Conservation (phyloP, 352 stramenopile species). For the Halophytophthora polymorphica region DNA sequence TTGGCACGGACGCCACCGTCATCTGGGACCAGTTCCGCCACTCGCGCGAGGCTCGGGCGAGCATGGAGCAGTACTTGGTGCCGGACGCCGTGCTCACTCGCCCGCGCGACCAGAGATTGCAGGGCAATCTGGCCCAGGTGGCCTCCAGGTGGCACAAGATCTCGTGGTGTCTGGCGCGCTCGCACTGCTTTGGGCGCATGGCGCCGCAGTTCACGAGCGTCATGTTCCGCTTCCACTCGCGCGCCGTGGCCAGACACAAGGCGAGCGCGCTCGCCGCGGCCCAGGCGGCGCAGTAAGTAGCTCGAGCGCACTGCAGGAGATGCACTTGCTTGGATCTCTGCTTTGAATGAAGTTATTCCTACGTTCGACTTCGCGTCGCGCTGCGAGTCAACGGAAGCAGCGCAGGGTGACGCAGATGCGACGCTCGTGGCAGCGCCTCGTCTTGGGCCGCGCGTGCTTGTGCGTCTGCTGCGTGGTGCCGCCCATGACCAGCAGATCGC, state of each 20-base stretch:
- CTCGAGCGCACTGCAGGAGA: too few relatives aligned
- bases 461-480: slow-evolving; percentile 70
- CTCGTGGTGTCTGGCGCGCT: slow-evolving; percentile 52
- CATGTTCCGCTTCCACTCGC: slow-evolving; percentile 37
- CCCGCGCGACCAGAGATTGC: slow-evolving; percentile 16
- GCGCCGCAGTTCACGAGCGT: slow-evolving; percentile 34
- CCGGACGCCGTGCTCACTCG: slow-evolving; percentile 38
- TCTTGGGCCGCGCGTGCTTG: slow-evolving; percentile 81
- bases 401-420: slow-evolving; percentile 53
- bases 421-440: slow-evolving; percentile 36
- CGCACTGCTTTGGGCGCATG: slow-evolving; percentile 49
- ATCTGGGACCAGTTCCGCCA: slow-evolving; percentile 75
- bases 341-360: too few relatives aligned
- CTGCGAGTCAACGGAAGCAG: slow-evolving; percentile 34
- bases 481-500: slow-evolving; percentile 81
- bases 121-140: slow-evolving; percentile 36
- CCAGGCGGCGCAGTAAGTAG: not conserved
- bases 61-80: slow-evolving; percentile 64
- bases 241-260: slow-evolving; percentile 10
- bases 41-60: slow-evolving; percentile 52
- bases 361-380: slow-evolving; percentile 2
- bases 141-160: slow-evolving; percentile 46
- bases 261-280: not conserved
- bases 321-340: too few relatives aligned
- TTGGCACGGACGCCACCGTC: slow-evolving; percentile 63